Evolutionary conservation across 1,284 basidiomycete genomes (phyloP), one percentile per base, ranked within the genome.

Genomic region (Somion occarium): DNA sequence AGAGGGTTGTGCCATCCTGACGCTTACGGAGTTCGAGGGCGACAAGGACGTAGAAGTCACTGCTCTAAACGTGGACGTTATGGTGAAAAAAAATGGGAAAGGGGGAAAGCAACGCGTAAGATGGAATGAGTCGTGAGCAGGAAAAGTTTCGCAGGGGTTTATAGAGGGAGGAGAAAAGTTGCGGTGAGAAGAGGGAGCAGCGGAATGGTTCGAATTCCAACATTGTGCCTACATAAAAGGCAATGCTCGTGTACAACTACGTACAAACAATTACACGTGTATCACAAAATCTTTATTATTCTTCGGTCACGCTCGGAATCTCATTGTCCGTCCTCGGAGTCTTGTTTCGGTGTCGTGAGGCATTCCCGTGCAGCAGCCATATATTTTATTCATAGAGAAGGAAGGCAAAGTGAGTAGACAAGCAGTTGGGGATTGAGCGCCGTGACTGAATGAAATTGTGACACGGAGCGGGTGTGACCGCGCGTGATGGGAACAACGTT

Each of bases 1-100:
- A 24, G 88, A 88, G 53, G 87, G 88, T 69, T 88, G 83, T 54
- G 88, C 88, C 88, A 91, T 91, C 75, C 85, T 86, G 42, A 79
- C 78, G 76, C 73, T 79, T 46, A 78, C 64, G 64, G 84, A 85
- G 68, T 83, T 82, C 64, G 76, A 79, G 63, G 87, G 85, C 79
- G 87, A 89, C 78, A 89, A 74, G 75, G 85, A 87, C 58, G 83
- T 78, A 53, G 81, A 72, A 51, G 76, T 76, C 54, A 66, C 70
- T 60, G 80, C 68, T 59, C 76, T 78, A 66, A 80, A 73, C 63
- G 81, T 80, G 71, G 87, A 85, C 79, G 83, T 79, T 66, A 73
- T 85, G 74, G 68, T 68, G 65, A 50, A 56, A 59, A 56, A 56
- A 46, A 53, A 57, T 46, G 54, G 56, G 59, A 53, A 38, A 50